Conservation (phyloP, 2,329 filamentous ascomycete genomes). For the Phoma herbarum region DNA sequence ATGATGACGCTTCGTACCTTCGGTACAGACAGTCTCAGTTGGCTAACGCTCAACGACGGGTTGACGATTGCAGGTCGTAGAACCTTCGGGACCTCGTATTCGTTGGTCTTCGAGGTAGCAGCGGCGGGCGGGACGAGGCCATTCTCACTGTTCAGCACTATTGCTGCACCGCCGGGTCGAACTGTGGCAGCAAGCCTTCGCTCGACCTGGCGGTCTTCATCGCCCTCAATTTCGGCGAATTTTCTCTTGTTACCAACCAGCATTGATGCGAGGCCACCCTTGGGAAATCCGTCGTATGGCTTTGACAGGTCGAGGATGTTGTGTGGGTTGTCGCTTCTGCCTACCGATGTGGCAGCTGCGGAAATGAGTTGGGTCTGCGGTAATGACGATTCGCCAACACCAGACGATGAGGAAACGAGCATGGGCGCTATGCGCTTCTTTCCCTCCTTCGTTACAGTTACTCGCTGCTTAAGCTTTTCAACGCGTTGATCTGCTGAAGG, state of each 20-base stretch:
- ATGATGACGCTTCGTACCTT: constrained; percentile 85
- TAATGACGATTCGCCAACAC: constrained; percentile 84
- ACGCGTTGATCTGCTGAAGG: constrained; percentile 63
- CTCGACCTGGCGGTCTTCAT: constrained; percentile 72
- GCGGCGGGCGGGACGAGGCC: constrained; percentile 80
- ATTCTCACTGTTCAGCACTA: constrained; percentile 78
- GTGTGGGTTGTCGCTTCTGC: constrained; percentile 77
- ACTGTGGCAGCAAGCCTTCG: constrained; percentile 68
- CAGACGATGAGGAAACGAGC: constrained; percentile 84
- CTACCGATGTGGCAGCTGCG: constrained; percentile 67
- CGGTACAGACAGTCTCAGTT: constrained; percentile 86
- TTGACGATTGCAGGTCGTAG: constrained; percentile 88
- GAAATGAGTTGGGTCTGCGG: constrained; percentile 89
- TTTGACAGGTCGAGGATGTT: constrained; percentile 89
- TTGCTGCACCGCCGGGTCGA: constrained; percentile 73
- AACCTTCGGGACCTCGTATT: constrained; percentile 73
- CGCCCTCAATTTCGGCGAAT: constrained; percentile 74
- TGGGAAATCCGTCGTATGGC: constrained; percentile 90
- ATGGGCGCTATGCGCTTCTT: constrained; percentile 95
- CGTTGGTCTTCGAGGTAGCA: constrained; percentile 50
- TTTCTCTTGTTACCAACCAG: constrained; percentile 94
- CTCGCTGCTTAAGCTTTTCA: constrained; percentile 83
- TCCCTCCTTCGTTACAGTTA: constrained; percentile 94
- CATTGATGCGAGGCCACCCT: constrained; percentile 85
- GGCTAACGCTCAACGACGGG: constrained; percentile 80